Base-by-base conservation (phyloP, 139 green algal genomes). In the Monoraphidium neglectum region DNA sequence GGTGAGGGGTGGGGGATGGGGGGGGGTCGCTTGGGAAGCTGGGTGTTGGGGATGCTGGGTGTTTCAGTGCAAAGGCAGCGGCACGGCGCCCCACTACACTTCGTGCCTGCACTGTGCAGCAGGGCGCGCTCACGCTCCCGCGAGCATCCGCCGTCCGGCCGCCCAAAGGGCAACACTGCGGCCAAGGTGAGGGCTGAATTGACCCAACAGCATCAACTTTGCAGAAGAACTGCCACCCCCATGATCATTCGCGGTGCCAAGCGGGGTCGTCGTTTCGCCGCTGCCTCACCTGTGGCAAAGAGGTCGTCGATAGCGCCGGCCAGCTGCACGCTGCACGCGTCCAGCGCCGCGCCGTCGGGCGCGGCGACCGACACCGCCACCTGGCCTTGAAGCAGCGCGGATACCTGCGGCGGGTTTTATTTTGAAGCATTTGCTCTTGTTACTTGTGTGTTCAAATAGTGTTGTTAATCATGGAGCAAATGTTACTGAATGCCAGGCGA, bases 241-340 rank as follows among this genome's bases (percentile, higher is more conserved):
- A n/a, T n/a, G n/a, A n/a, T n/a, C n/a, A n/a, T n/a, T n/a, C n/a
- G n/a, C n/a, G n/a, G n/a, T n/a, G n/a, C n/a, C n/a, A n/a, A n/a
- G n/a, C n/a, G n/a, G n/a, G n/a, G n/a, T n/a, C n/a, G n/a, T n/a
- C n/a, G n/a, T n/a, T n/a, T n/a, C n/a, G n/a, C n/a, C n/a, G n/a
- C n/a, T n/a, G n/a, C n/a, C n/a, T 72, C 64, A 35, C 64, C 75
- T 28, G 75, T 80, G 28, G 68, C 60, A 77, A 84, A 93, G 12
- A 88, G 68, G 33, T 90, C 87, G 72, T 97, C 92, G 49, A 98
- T 40, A 43, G 89, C 85, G 24, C 94, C 92, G 10, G 90, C 79
- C 47, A 87, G 74, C 80, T 95, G 91, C 60, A 95, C 76, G 2
- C 85, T 84, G 2, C 87, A 90, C 21, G 81, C 76, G 36, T 91